These are phyloP conservation scores for Daldinia caldariorum DNA, from an alignment of 495 filamentous ascomycete genomes.

Conservation along the genomic window DNA sequence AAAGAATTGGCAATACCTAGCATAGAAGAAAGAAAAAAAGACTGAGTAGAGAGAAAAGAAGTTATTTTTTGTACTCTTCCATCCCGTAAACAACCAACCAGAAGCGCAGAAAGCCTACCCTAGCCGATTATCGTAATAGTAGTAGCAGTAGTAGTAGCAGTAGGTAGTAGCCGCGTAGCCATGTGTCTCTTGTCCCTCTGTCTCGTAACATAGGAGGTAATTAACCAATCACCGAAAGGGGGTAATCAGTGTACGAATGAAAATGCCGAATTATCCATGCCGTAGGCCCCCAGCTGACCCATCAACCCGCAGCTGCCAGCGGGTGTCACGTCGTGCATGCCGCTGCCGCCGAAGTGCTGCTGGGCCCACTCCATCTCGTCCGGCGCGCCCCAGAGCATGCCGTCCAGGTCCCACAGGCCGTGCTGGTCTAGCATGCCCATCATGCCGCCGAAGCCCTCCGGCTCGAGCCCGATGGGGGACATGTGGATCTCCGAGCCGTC, in stretches of 20 bases:
- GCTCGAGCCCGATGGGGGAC: constrained; percentile 61
- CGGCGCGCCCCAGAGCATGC: constrained; percentile 59
- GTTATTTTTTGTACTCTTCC: constrained; percentile 16
- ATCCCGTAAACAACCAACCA: constrained; percentile 4
- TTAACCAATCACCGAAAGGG: constrained; percentile 14
- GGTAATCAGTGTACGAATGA: constrained; percentile 39
- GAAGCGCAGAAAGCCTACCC: constrained; percentile 23
- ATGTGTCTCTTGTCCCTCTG: constrained; percentile 17
- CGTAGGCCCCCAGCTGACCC: constrained; percentile 41
- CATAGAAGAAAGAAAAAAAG: constrained; percentile 1
- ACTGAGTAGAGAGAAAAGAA: background rate
- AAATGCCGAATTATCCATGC: constrained; percentile 42
- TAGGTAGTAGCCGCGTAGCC: constrained; percentile 35
- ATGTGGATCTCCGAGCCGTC: constrained; percentile 55
- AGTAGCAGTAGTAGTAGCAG: too few relatives aligned
- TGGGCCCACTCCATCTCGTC: constrained; percentile 51
- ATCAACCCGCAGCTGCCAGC: constrained; percentile 30
- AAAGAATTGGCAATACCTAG: constrained; percentile 11
- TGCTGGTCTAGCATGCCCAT: constrained; percentile 64
- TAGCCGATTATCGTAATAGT: constrained; percentile 25
- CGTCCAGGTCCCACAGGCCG: constrained; percentile 66
- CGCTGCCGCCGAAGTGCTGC: constrained; percentile 38
- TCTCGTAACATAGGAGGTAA: background rate
- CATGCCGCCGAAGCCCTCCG: constrained; percentile 62
- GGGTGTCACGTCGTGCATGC: constrained; percentile 29